These are phyloP conservation scores for Chaetomidium leptoderma DNA, from an alignment of 495 filamentous ascomycete genomes.

Conservation along the genomic window DNA sequence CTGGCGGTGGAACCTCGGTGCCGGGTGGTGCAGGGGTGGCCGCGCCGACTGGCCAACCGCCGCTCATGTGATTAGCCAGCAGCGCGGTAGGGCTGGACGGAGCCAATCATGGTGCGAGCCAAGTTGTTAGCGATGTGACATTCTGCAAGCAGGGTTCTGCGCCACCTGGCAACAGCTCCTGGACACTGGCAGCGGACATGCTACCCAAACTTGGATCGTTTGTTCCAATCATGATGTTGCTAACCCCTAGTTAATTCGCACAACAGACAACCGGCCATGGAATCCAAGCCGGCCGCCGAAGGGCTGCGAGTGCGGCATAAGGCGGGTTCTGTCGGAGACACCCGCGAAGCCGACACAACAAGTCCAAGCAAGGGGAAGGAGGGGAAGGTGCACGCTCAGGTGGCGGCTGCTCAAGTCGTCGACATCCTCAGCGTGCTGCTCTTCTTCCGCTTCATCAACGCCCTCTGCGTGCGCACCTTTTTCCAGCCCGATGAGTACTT, in stretches of 20 bases:
- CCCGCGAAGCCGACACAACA: background rate
- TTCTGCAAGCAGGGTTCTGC: too few relatives aligned
- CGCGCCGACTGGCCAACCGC: slow-evolving; percentile 14
- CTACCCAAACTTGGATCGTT: background rate
- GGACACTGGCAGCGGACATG: background rate
- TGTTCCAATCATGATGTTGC: too few relatives aligned
- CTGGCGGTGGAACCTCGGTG: slow-evolving; percentile 6
- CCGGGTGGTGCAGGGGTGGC: slow-evolving; percentile 8
- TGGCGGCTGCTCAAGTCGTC: slow-evolving; percentile 29
- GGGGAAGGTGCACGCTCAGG: slow-evolving; percentile 25
- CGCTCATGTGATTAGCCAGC: slow-evolving; percentile 16
- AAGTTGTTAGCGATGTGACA: too few relatives aligned
- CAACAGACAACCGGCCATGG: slow-evolving; percentile 3
- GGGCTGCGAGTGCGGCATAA: slow-evolving; percentile 3
- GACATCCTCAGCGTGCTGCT: slow-evolving; percentile 62
- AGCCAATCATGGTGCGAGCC: background rate
- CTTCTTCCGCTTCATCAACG: slow-evolving; percentile 76
- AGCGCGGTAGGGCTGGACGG: background rate
- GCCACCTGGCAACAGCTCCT: slow-evolving; percentile 1
- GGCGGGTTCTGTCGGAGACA: slow-evolving; percentile 6
- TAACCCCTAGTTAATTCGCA: background rate
- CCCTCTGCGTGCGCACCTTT: slow-evolving; percentile 82
- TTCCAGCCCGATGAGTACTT: slow-evolving; percentile 99
- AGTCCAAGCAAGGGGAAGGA: background rate
- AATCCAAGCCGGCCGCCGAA: slow-evolving; percentile 11